Evolutionary conservation across 192 early-diverging fungal genomes (phyloP), one percentile per base, ranked within the genome.

Genomic region (Coemansia sp.): DNA sequence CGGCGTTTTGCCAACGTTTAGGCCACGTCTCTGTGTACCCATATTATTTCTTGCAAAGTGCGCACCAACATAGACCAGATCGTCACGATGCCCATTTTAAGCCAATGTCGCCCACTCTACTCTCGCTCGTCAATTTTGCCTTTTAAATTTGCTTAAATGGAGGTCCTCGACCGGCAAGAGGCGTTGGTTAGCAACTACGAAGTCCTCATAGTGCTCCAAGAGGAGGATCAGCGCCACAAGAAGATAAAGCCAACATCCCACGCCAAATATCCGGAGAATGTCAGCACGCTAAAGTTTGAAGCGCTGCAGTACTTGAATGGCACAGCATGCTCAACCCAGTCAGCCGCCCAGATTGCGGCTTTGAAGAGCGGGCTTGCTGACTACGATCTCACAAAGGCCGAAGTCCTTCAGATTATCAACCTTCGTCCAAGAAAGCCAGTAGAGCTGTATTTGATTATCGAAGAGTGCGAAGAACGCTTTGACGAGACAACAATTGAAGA

Each of bases 321-420:
- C 11, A 84, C 86, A 26, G 83, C 92, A 5, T 85, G 84, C 51
- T 56, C 85, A 31, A 84, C 81, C 37, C 90, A 92, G 70, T 77
- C 80, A 18, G 65, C 67, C 11, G 77, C 77, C 1, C 85, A 86
- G 59, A 71, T 93, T 16, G 26, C 62, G 11, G 36, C 31, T 3
- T 65, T 88, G 40, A 83, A 88, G 58, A 55, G 63, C 21, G 69
- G 60, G 3, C 63, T 93, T 31, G 50, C 42, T 28, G 37, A 36
- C 3, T 86, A 72, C 39, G 70, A 86, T 34, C 63, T 94, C 53
- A 92, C 89, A 50, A 88, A 88, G 67, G 90, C 83, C 3, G 92
- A 94, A 60, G 80, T 86, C 0, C 73, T 94, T 42, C 91, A 91
- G 76, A 87, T 93, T 23, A 63, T 91, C 65, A 92, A 93, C 50